Conservation (phyloP, 352 stramenopile genomes). For the Phytopythium vexans region DNA sequence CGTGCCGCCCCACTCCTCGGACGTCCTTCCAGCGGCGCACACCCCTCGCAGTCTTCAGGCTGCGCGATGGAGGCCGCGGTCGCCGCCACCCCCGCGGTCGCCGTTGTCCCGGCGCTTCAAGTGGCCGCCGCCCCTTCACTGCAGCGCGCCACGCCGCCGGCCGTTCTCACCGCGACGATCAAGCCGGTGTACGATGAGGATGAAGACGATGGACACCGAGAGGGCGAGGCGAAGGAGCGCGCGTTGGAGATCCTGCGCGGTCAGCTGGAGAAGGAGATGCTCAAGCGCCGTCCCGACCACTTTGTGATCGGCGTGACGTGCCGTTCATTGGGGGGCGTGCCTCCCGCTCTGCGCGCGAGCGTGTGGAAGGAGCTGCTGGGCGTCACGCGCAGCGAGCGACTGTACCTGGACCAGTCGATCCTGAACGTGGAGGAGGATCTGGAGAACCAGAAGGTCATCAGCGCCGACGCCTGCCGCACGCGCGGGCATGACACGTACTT, state of each 20-base stretch:
- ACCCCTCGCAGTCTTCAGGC: too few relatives aligned
- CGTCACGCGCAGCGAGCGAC: slow-evolving; percentile 55
- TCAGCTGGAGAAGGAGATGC: slow-evolving; percentile 67
- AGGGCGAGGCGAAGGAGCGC: neutral
- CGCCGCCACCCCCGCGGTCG: too few relatives aligned
- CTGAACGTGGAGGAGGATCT: slow-evolving; percentile 77
- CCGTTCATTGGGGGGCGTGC: slow-evolving; percentile 65
- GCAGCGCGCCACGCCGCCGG: too few relatives aligned
- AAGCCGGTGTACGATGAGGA: too few relatives aligned
- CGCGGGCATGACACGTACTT: slow-evolving; percentile 79
- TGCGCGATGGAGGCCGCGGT: too few relatives aligned
- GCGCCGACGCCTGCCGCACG: slow-evolving; percentile 83
- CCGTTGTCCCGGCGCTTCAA: too few relatives aligned
- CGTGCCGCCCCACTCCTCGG: too few relatives aligned
- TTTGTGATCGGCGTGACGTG: slow-evolving; percentile 73
- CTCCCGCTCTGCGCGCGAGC: slow-evolving; percentile 36
- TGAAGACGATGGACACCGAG: too few relatives aligned
- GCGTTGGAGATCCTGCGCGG: slow-evolving; percentile 3
- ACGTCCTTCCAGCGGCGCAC: too few relatives aligned
- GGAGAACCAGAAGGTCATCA: slow-evolving; percentile 89
- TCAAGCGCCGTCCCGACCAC: slow-evolving; percentile 63
- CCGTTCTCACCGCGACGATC: too few relatives aligned
- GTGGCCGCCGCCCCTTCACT: too few relatives aligned
- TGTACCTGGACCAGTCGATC: slow-evolving; percentile 73
- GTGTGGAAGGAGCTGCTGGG: slow-evolving; percentile 84